Percentiles rank a stretch among this genome's conserved stretches.
These are phyloP conservation scores for Lodderomyces beijingensis DNA, from an alignment of 1,139 yeast species.

Conservation along the genomic window DNA sequence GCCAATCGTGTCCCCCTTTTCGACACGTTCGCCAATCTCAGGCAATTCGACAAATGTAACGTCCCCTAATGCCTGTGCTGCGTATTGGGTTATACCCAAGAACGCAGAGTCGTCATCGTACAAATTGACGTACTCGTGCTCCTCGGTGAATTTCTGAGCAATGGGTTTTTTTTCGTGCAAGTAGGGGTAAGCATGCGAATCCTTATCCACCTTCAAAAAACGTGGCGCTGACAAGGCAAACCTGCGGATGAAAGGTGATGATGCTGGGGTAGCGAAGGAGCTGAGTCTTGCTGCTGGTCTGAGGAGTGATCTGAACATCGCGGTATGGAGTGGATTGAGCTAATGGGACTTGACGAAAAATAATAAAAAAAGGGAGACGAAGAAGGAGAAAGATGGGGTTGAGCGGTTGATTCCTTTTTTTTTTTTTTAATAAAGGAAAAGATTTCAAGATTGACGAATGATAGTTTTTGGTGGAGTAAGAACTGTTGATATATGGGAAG, in stretches of 20 bases:
- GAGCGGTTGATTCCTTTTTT: too few relatives aligned
- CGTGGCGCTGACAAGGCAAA: constrained; percentile 7
- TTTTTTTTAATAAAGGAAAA: too few relatives aligned
- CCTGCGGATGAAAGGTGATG: constrained; percentile 2
- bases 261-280: constrained; percentile 7
- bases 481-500: too few relatives aligned
- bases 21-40: constrained; percentile 62
- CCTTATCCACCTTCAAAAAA: constrained; percentile 41
- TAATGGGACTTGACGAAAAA: neutral
- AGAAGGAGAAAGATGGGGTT: constrained; percentile 1
- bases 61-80: constrained; percentile 97
- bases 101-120: constrained; percentile 80
- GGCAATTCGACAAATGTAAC: constrained; percentile 93
- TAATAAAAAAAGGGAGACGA: neutral
- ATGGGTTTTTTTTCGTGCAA: constrained; percentile 43
- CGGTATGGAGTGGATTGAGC: neutral
- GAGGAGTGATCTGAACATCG: constrained; percentile 13
- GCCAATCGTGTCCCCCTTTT: constrained; percentile 79
- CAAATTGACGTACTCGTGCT: constrained; percentile 94
- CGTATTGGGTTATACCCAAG: constrained; percentile 90
- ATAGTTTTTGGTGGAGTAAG: too few relatives aligned
- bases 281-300: constrained; percentile 9
- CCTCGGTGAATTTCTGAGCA: constrained; percentile 68
- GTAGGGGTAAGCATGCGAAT: constrained; percentile 50
- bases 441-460: too few relatives aligned